Conservation (phyloP, 257 asterid species). For the Capsicum chinense region DNA sequence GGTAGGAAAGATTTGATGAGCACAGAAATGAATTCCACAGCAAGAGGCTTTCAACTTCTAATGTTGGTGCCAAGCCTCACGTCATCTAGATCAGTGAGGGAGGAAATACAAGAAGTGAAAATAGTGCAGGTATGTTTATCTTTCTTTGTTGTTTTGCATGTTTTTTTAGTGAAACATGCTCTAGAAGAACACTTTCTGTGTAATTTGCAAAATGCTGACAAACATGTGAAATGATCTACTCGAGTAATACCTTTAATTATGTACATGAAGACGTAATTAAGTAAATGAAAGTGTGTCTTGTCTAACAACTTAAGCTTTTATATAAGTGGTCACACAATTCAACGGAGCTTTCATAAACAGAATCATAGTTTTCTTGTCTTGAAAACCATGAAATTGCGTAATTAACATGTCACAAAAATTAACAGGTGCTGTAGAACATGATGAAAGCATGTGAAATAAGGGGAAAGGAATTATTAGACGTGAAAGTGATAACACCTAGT, state of each 20-base stretch:
- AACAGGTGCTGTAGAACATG: slow-evolving; percentile 79
- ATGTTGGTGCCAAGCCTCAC: slow-evolving; percentile 67
- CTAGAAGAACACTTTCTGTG: too few species aligned
- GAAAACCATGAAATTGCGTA: background rate
- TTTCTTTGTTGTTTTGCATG: too few species aligned
- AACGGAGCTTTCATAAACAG: background rate
- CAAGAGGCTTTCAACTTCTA: slow-evolving; percentile 75
- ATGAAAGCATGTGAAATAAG: slow-evolving; percentile 65
- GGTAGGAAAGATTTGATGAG: slow-evolving; percentile 94
- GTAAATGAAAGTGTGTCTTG: slow-evolving; percentile 18
- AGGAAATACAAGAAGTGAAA: too few species aligned
- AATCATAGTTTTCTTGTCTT: background rate
- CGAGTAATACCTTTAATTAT: too few species aligned
- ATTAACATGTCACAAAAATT: slow-evolving; percentile 23
- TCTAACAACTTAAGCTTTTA: background rate
- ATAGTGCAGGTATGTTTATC: too few species aligned
- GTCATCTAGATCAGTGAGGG: slow-evolving; percentile 47
- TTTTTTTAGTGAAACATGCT: too few species aligned
- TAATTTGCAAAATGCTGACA: too few species aligned
- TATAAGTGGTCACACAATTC: background rate
- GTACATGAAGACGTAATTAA: too few species aligned
- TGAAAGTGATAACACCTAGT: slow-evolving; percentile 50
- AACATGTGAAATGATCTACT: too few species aligned
- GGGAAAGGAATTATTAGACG: slow-evolving; percentile 69
- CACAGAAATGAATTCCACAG: slow-evolving; percentile 87